phyloP scores from a whole-genome alignment of 257 asterid genomes.

The Ajuga chamaepitys region DNA sequence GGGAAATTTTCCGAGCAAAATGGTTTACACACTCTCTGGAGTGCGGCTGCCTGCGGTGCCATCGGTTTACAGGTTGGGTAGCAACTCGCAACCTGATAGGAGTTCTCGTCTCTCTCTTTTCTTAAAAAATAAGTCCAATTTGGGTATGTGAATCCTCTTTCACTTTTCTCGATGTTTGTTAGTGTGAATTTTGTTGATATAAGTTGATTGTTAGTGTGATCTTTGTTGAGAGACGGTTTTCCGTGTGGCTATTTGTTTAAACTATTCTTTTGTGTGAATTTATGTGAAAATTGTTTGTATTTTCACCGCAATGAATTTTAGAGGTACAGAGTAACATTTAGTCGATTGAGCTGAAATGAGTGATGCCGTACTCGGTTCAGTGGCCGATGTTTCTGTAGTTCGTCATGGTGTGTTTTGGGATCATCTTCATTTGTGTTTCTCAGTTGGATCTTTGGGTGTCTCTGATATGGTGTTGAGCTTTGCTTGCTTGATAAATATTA shows the following conservation, averaged over 20 bases:
- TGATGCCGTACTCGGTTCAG: not conserved
- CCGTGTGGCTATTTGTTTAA: not conserved
- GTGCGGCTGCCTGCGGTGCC: constrained; percentile 54
- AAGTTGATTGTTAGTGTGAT: too few species aligned
- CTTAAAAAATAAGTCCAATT: constrained; percentile 28
- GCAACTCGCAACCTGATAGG: constrained; percentile 20
- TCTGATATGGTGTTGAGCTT: not conserved
- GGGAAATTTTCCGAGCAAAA: not conserved
- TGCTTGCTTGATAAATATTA: not conserved
- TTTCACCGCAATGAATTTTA: not conserved
- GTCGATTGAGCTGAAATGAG: not conserved
- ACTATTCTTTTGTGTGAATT: not conserved
- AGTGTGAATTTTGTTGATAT: not conserved
- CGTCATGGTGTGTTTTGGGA: not conserved
- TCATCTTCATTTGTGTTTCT: not conserved
- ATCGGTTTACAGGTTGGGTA: constrained; percentile 31
- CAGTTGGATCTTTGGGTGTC: not conserved
- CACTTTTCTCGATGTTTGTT: not conserved
- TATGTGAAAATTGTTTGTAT: not conserved
- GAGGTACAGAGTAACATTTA: not conserved
- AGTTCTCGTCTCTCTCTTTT: constrained; percentile 22
- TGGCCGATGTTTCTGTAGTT: not conserved
- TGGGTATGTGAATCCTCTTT: constrained; percentile 28
- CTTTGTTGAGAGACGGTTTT: too few species aligned
- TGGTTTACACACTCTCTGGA: constrained; percentile 69